phyloP scores from a whole-genome alignment of 805 yeast species.

The Myxozyma neglecta region DNA sequence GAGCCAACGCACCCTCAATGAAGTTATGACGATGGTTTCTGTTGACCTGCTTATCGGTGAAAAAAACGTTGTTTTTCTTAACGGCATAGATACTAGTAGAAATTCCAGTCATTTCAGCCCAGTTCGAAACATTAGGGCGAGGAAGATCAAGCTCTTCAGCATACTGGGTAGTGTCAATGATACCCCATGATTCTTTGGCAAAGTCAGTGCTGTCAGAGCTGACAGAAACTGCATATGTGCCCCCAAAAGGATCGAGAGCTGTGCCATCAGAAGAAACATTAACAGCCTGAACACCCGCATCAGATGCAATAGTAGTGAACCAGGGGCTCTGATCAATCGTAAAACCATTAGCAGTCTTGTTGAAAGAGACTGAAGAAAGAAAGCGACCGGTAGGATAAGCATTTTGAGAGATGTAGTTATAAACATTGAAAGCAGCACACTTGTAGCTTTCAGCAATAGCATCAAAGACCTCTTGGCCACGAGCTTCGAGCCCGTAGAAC shows the following conservation, averaged over 20 bases:
- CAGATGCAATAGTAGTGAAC: slow-evolving; percentile 9
- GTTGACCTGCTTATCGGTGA: slow-evolving; percentile 6
- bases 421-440: slow-evolving; percentile 14
- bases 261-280: slow-evolving; percentile 2
- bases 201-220: slow-evolving; percentile 1
- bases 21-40: slow-evolving; percentile 8
- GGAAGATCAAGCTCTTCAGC: neutral
- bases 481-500: slow-evolving; percentile 12
- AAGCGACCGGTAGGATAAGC: slow-evolving; percentile 13
- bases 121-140: slow-evolving; percentile 1
- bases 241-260: neutral
- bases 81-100: slow-evolving; percentile 2
- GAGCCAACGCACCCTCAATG: slow-evolving; percentile 1
- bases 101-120: slow-evolving; percentile 1
- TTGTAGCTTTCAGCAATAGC: slow-evolving; percentile 14
- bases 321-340: slow-evolving; percentile 5
- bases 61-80: slow-evolving; percentile 2
- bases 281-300: slow-evolving; percentile 19
- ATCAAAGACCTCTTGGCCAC: slow-evolving; percentile 7
- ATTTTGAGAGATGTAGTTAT: slow-evolving; percentile 2
- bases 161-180: slow-evolving; percentile 13
- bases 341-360: neutral
- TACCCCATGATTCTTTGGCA: slow-evolving; percentile 17
- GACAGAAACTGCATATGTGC: neutral
- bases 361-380: slow-evolving; percentile 1